Evolutionary conservation across 441 rosid genomes (phyloP), one percentile per base, ranked within the genome.

Genomic region (Erodium moschatum): DNA sequence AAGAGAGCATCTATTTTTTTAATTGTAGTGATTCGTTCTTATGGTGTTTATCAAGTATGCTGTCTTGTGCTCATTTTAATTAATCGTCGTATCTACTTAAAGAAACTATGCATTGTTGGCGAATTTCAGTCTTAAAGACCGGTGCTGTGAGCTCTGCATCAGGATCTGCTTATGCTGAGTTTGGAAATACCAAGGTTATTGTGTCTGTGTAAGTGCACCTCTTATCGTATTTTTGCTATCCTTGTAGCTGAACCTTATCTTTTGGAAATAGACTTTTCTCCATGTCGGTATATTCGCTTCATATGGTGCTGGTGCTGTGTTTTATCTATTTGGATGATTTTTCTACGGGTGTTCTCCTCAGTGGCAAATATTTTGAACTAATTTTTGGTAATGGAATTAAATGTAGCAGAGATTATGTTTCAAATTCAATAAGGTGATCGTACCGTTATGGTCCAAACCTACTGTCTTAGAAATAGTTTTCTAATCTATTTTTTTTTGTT

Each of bases 161-260:
- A 31, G 97, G 98, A 27, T 91, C 97, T 78, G 97, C 98, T 69
- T 94, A 91, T 75, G 96, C 97, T 35, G 97, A 91, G 80, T 87
- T 91, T 74, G 98, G 97, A 52, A 88, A 87, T 70, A 91, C 97
- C 31, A 88, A 89, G 81, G 97, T 91, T 74, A 94, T 94, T 52
- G 97, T 91, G 62, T 94, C 97, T 5, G 91, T 94, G 97, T 89
- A 81, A 88, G 98, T 86, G 68, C 66, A 62, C 60, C 67, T 27
- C 69, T 69, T 42, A 20, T 65, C 71, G 42, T 15, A 33, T 40
- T 20, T 21, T 19, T 18, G 40, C 42, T 46, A 11, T 67, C 35
- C 27, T 24, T 35, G 33, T 52, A 52, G 20, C 20, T 52, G 13
- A 13, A 52, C 19, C 60, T 15, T 52, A 15, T 16, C 5, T 52